A percentile compares a stretch with the other conserved stretches of the same genome.
phyloP scores from a whole-genome alignment of 1,284 basidiomycete genomes.

The Veloboletus limbatus region DNA sequence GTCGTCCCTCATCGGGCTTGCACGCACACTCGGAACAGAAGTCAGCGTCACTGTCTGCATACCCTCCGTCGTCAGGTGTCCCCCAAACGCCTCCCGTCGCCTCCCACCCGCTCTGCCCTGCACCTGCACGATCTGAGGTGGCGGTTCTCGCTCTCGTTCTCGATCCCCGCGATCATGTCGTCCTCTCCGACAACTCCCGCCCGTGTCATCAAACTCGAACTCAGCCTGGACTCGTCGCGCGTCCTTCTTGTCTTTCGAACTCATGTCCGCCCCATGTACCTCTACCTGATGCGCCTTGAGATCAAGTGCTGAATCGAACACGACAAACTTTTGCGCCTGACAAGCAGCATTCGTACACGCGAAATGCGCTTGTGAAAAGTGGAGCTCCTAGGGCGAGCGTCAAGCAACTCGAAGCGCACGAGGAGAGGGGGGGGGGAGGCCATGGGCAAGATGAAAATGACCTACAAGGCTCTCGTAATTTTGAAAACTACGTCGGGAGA shows the following conservation, averaged over 20 bases:
- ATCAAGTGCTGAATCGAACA: slow-evolving; percentile 86
- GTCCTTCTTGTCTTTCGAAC: slow-evolving; percentile 72
- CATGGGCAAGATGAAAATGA: slow-evolving; percentile 8
- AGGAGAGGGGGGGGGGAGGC: not conserved
- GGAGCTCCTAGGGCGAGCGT: slow-evolving; percentile 51
- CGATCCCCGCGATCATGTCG: slow-evolving; percentile 41
- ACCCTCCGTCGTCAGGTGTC: slow-evolving; percentile 53
- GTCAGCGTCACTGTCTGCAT: slow-evolving; percentile 21
- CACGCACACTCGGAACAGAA: slow-evolving; percentile 36
- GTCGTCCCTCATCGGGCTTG: slow-evolving; percentile 44
- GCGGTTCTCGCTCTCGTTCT: slow-evolving; percentile 48
- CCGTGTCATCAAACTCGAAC: slow-evolving; percentile 71
- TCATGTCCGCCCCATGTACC: slow-evolving; percentile 82
- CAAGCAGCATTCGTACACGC: slow-evolving; percentile 78
- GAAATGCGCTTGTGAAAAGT: slow-evolving; percentile 71
- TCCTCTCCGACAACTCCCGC: slow-evolving; percentile 42
- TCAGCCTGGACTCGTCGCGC: slow-evolving; percentile 77
- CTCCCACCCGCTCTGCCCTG: slow-evolving; percentile 39
- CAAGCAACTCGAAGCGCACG: slow-evolving; percentile 3
- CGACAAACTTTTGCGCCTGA: slow-evolving; percentile 89
- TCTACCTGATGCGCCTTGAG: slow-evolving; percentile 91
- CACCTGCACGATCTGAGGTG: slow-evolving; percentile 35
- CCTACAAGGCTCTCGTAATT: slow-evolving; percentile 74
- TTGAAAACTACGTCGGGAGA: slow-evolving; percentile 56
- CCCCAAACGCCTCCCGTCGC: slow-evolving; percentile 64